A percentile compares a stretch with the other conserved stretches of the same genome.
phyloP scores from a whole-genome alignment of 306 rosid genomes.

The Lathyrus oleraceus region DNA sequence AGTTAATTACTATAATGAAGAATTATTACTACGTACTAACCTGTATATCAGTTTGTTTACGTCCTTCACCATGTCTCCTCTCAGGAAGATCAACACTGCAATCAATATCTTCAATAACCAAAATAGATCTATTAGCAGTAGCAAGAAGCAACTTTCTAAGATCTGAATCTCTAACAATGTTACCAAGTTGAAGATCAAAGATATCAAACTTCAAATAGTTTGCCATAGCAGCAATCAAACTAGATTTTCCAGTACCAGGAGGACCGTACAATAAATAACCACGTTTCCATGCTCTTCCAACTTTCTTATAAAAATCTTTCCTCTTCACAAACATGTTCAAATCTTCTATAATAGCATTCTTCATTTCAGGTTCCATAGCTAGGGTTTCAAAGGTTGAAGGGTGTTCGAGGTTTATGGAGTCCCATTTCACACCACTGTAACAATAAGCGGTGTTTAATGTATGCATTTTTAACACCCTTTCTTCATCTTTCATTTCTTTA shows the following conservation, averaged over 20 bases:
- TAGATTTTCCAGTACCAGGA: conserved; percentile 91
- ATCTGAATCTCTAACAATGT: conserved; percentile 64
- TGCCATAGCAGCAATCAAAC: conserved; percentile 93
- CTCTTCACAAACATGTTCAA: conserved; percentile 67
- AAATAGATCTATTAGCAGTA: conserved; percentile 73
- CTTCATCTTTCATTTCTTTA: conserved; percentile 45
- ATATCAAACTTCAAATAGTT: conserved; percentile 82
- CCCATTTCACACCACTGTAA: conserved; percentile 57
- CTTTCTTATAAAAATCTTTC: conserved; percentile 73
- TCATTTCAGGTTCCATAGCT: conserved; percentile 67
- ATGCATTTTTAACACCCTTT: conserved; percentile 63
- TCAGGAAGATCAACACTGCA: conserved; percentile 72
- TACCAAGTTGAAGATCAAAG: conserved; percentile 74
- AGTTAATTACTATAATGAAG: not conserved
- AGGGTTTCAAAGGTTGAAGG: conserved; percentile 79
- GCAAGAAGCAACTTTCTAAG: conserved; percentile 69
- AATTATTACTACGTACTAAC: conserved; percentile 27
- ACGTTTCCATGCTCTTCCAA: conserved; percentile 91
- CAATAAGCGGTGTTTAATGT: conserved; percentile 45
- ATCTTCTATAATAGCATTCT: conserved; percentile 54
- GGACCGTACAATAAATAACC: conserved; percentile 88
- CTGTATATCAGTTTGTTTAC: conserved; percentile 50
- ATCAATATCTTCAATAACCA: conserved; percentile 90
- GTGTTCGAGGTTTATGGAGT: conserved; percentile 72
- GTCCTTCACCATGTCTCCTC: conserved; percentile 42